Base-by-base conservation (phyloP, 2,329 filamentous ascomycete species). In the Fusarium dlaminii region DNA sequence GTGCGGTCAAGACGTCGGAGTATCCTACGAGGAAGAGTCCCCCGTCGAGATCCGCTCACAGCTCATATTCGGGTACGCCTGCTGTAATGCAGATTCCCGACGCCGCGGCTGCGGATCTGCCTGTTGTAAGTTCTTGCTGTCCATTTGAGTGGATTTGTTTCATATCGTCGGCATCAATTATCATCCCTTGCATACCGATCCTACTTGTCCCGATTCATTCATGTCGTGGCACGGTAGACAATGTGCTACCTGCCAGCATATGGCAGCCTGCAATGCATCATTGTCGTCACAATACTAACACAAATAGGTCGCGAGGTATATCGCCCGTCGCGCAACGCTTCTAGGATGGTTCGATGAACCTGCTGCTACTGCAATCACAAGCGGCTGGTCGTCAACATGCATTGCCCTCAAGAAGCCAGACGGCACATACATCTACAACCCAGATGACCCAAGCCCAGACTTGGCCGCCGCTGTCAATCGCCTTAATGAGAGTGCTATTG, bases 261-360 rank as follows among this genome's bases (percentile, higher is more conserved):
- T n/a, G 32, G 8, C 15, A 13, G 18, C 17, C 27, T 39, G 11
- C 13, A 61, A 27, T 5, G 8, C 22, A 24, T 43, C 20, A 11
- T 3, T 13, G 11, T 9, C 22, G 48, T 39, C 34, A 13, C 22
- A n/a, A 30, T 10, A 48, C 72, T 77, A 56, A 76, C 36, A 37
- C 3, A 14, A 9, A 1, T 36, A 79, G 77, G 59, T 79, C 36
- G 71, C 76, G 15, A 79, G 76, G 37, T 79, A 79, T 52, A 70
- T 79, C 4, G 69, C 77, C 8, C 77, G 77, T 14, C 75, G 77
- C 13, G 77, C 77, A 18, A 79, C 76, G 1, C 60, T 79, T 6
- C 68, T 79, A 4, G 77, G 77, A 3, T 79, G 75, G 75, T 79
- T 79, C 5, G 77, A 79, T 48, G 77, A 79, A 13, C 74, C 75